These are phyloP conservation scores for Boletus albobrunnescens DNA, from an alignment of 1,284 basidiomycete species.

Conservation along the genomic window DNA sequence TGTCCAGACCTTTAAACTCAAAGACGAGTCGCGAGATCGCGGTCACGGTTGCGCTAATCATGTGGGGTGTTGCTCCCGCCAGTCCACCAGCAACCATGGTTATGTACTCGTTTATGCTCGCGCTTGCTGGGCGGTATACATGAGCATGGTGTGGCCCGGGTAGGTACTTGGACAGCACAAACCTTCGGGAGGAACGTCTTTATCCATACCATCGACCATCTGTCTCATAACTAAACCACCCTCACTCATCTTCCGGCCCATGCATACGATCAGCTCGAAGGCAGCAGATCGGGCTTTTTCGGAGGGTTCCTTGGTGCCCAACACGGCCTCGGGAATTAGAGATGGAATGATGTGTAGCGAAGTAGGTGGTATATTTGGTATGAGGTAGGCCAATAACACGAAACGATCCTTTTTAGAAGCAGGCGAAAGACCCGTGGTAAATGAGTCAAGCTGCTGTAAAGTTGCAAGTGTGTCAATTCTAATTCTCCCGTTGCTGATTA, in stretches of 20 bases:
- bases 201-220: constrained; percentile 79
- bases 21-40: constrained; percentile 92
- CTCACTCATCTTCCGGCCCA: constrained; percentile 89
- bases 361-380: constrained; percentile 66
- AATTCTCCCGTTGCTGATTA: constrained; percentile 63
- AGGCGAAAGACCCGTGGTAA: constrained; percentile 64
- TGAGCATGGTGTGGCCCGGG: constrained; percentile 3
- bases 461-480: constrained; percentile 37
- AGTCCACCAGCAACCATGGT: constrained; percentile 97
- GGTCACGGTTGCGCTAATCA: constrained; percentile 97
- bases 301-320: constrained; percentile 98
- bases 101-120: constrained; percentile 88
- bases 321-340: constrained; percentile 90
- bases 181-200: constrained; percentile 62
- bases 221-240: constrained; percentile 83
- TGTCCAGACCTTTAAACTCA: constrained; percentile 81
- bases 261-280: constrained; percentile 86
- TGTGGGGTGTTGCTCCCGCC: constrained; percentile 91
- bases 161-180: constrained; percentile 20
- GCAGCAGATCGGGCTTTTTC: constrained; percentile 88
- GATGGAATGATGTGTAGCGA: constrained; percentile 84
- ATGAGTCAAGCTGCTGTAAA: constrained; percentile 60
- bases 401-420: constrained; percentile 95
- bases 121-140: constrained; percentile 50
- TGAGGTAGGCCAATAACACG: constrained; percentile 69